Percentiles rank a stretch among this genome's conserved stretches.
Evolutionary conservation across 1,284 basidiomycete species (phyloP).

Genomic region (Apiotrichum gamsii): DNA sequence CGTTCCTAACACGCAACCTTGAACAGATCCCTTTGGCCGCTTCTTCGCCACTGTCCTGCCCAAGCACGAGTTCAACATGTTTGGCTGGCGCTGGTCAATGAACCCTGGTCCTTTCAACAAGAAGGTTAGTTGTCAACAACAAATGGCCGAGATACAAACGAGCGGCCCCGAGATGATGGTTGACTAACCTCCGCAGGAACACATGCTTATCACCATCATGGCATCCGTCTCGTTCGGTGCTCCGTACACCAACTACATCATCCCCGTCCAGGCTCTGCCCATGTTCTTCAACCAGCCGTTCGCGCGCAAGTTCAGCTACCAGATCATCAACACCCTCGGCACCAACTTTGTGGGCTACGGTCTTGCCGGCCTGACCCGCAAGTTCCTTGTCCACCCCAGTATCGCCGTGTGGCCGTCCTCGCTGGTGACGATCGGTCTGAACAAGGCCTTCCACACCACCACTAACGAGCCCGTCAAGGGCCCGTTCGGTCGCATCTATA

Average conservation of each 20-base stretch:
- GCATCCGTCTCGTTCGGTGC: conserved; percentile 31
- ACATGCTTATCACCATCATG: conserved; percentile 34
- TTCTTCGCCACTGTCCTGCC: conserved; percentile 1
- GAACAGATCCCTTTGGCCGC: conserved; percentile 26
- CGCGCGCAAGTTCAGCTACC: conserved; percentile 45
- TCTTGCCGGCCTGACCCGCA: conserved; percentile 46
- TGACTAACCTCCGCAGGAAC: no score
- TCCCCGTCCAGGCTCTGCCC: conserved; percentile 29
- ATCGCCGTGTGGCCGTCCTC: conserved; percentile 46
- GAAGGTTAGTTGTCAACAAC: no score
- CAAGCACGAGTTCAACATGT: conserved; percentile 3
- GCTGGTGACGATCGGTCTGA: conserved; percentile 45
- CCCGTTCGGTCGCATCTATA: conserved; percentile 21
- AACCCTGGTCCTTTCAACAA: conserved; percentile 50
- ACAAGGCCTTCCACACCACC: conserved; percentile 37
- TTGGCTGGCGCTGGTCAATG: conserved; percentile 19
- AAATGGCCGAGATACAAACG: no score
- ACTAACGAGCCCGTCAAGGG: conserved; percentile 37
- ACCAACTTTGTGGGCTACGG: conserved; percentile 51
- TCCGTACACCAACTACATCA: conserved; percentile 35
- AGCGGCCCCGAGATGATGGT: no score
- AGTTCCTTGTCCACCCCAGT: conserved; percentile 47
- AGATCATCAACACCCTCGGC: conserved; percentile 36
- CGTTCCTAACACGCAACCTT: no score
- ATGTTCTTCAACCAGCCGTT: conserved; percentile 36